A percentile compares a stretch with the other conserved stretches of the same genome.
Conservation (phyloP, 2,329 filamentous ascomycete genomes). For the Harringtonia aguacate region DNA sequence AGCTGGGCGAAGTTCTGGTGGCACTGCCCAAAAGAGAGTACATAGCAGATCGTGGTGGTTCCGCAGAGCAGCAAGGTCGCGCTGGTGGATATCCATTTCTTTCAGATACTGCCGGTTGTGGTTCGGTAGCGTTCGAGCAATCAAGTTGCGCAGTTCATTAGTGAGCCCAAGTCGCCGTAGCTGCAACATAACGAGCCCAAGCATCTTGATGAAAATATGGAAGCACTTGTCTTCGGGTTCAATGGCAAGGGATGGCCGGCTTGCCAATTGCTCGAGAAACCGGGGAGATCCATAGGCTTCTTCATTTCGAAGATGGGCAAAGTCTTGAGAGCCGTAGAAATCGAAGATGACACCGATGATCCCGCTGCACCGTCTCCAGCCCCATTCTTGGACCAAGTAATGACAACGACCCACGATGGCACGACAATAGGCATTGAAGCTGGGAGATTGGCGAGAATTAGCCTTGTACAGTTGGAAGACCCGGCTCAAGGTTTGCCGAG, state of each 20-base stretch:
- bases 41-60: slow-evolving; percentile 61
- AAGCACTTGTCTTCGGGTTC: slow-evolving; percentile 51
- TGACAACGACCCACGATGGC: slow-evolving; percentile 50
- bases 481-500: slow-evolving; percentile 44
- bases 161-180: slow-evolving; percentile 33
- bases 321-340: slow-evolving; percentile 53
- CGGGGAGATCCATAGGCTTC: slow-evolving; percentile 48
- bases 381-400: slow-evolving; percentile 53
- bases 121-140: slow-evolving; percentile 53
- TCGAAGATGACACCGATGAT: slow-evolving; percentile 55
- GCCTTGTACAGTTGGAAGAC: slow-evolving; percentile 48
- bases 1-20: slow-evolving; percentile 40
- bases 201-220: slow-evolving; percentile 55
- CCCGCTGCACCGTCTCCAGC: slow-evolving; percentile 47
- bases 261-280: slow-evolving; percentile 47
- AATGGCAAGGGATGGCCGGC: slow-evolving; percentile 34
- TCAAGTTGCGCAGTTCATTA: slow-evolving; percentile 51
- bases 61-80: slow-evolving; percentile 51
- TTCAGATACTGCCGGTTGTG: slow-evolving; percentile 55
- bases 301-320: slow-evolving; percentile 54
- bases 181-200: slow-evolving; percentile 45
- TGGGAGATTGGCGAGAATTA: slow-evolving; percentile 43
- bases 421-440: slow-evolving; percentile 56
- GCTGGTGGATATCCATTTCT: slow-evolving; percentile 47
- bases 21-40: slow-evolving; percentile 55